A percentile compares a stretch with the other conserved stretches of the same genome.
Conservation (phyloP, 352 stramenopile genomes). For the Phytophthora pluvialis region DNA sequence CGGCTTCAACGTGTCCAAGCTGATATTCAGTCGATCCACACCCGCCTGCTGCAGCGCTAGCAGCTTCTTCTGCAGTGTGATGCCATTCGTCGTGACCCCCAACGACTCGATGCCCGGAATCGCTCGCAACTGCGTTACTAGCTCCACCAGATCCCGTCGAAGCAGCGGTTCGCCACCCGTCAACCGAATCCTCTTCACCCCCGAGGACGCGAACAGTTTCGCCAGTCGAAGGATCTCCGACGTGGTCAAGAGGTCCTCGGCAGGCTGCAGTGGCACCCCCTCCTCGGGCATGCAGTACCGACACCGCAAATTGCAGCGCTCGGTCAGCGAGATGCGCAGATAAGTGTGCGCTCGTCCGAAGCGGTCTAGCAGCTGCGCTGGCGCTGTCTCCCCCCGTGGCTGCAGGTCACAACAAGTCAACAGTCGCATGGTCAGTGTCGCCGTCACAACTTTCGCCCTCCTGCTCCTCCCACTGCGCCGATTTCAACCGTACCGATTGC, state of each 20-base stretch:
- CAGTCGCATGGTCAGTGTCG: background rate
- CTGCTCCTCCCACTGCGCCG: background rate
- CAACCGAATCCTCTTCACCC: slow-evolving; percentile 94
- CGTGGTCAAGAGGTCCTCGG: slow-evolving; percentile 82
- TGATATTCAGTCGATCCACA: slow-evolving; percentile 94
- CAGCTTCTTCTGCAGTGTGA: slow-evolving; percentile 91
- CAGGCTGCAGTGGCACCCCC: slow-evolving; percentile 88
- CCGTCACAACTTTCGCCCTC: background rate
- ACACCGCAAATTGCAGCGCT: slow-evolving; percentile 97
- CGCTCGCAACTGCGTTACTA: slow-evolving; percentile 54
- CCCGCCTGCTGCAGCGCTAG: slow-evolving; percentile 80
- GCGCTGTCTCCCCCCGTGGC: slow-evolving; percentile 15
- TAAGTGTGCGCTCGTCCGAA: slow-evolving; percentile 95
- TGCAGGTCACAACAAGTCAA: slow-evolving; percentile 2
- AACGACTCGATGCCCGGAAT: slow-evolving; percentile 84
- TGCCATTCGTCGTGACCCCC: slow-evolving; percentile 97
- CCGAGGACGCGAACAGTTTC: slow-evolving; percentile 87
- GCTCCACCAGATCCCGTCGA: slow-evolving; percentile 57
- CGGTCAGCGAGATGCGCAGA: slow-evolving; percentile 95
- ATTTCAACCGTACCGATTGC: slow-evolving; percentile 26
- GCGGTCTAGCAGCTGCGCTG: slow-evolving; percentile 68
- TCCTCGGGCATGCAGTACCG: slow-evolving; percentile 98
- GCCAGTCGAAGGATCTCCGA: slow-evolving; percentile 93
- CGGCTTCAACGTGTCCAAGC: slow-evolving; percentile 94
- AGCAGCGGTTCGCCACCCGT: slow-evolving; percentile 95